Evolutionary conservation across 2,329 filamentous ascomycete genomes (phyloP), one percentile per base, ranked within the genome.

Genomic region (Botrytis paeoniae): DNA sequence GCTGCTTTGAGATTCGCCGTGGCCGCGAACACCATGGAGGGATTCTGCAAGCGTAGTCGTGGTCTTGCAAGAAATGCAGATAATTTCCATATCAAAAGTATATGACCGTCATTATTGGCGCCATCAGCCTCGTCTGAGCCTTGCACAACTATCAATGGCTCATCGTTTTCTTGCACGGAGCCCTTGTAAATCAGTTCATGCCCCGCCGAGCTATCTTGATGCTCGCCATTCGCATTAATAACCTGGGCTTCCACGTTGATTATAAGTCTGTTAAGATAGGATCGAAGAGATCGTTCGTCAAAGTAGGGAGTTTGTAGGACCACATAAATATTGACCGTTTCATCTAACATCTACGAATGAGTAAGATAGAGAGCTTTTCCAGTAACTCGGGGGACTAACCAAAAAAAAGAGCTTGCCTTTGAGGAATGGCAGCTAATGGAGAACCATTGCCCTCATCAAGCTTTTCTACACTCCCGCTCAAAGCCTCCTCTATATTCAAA

Each of bases 321-420:
- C 75, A 94, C 83, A 78, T 92, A 89, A 29, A 94, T 85, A 75
- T 90, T 84, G 73, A 92, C 86, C 39, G 89, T 89, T 84, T 95
- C 92, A 87, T 95, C 92, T 94, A 83, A 73, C 80, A 79, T 84
- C 83, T 86, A 82, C 77, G 79, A 82, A 84, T 87, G 82, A 87
- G 86, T 83, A 84, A 82, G 82, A 83, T 78, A 79, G 75, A 76
- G 76, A 79, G 75, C 77, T 76, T 78, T 77, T 75, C 76, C 78
- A 77, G 73, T 74, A 69, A 71, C 74, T 75, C 72, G 74, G 77
- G 77, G 74, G 64, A 81, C 87, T 77, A 85, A 94, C 92, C 92
- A 79, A 94, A 93, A 80, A 93, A 92, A 57, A 95, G 84, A 71
- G 86, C 86, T 57, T 91, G 86, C 76, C 92, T 86, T 77, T 89